Conservation (phyloP, 2,329 filamentous ascomycete species). For the Septoria linicola region DNA sequence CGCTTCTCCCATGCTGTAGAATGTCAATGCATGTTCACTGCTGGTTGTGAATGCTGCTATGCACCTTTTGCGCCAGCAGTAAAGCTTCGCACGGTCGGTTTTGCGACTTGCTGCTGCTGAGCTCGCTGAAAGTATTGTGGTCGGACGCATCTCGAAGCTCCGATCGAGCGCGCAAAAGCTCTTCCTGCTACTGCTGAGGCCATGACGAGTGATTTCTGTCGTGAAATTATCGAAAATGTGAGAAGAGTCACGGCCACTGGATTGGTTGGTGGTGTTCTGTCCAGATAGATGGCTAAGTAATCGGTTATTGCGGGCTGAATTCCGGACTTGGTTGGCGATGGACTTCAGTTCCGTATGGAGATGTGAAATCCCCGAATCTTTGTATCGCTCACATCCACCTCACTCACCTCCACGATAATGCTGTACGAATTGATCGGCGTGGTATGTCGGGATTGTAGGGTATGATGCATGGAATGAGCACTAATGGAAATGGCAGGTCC, state of each 20-base stretch:
- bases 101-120: constrained; percentile 20
- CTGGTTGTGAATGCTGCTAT: background rate
- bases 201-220: constrained; percentile 12
- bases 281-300: no score
- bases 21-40: background rate
- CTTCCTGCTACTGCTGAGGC: constrained; percentile 23
- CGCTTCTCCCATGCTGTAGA: constrained; percentile 65
- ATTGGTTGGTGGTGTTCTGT: background rate
- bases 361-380: constrained; percentile 6
- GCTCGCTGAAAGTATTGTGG: constrained; percentile 32
- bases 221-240: background rate
- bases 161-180: constrained; percentile 26
- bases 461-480: no score
- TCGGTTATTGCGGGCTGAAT: no score
- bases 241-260: no score
- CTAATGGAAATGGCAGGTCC: constrained; percentile 77
- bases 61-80: constrained; percentile 32
- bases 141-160: constrained; percentile 30
- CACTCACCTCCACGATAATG: constrained; percentile 55
- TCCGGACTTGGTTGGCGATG: background rate
- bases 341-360: constrained; percentile 7
- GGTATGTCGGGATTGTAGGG: constrained; percentile 62
- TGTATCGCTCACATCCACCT: background rate
- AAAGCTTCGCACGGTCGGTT: constrained; percentile 30
- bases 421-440: constrained; percentile 97